These are phyloP conservation scores for Cadophora luteo-olivacea DNA, from an alignment of 2,329 filamentous ascomycete species.

Conservation along the genomic window DNA sequence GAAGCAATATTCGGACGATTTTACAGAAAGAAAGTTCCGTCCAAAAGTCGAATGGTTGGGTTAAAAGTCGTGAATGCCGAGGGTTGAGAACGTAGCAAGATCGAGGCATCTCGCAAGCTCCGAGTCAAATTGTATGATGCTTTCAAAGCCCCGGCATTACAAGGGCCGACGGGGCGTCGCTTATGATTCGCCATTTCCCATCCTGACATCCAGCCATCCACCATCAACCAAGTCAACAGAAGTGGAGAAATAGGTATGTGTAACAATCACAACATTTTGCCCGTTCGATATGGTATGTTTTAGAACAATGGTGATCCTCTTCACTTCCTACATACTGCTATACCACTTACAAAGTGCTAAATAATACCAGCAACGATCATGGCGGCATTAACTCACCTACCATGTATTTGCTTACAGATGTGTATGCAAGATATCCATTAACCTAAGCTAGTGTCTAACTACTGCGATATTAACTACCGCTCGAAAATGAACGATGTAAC, in stretches of 20 bases:
- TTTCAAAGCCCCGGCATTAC: slow-evolving; percentile 26
- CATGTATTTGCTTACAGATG: background rate
- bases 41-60: background rate
- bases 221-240: background rate
- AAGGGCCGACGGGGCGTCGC: slow-evolving; percentile 16
- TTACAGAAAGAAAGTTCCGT: background rate
- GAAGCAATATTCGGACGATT: background rate
- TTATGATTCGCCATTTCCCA: background rate
- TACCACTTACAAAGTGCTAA: background rate
- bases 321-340: background rate
- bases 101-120: slow-evolving; percentile 17
- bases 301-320: background rate
- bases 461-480: background rate
- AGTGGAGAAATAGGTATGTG: background rate
- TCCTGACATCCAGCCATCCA: background rate
- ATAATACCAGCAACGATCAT: background rate
- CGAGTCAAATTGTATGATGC: slow-evolving; percentile 20
- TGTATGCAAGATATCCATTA: background rate
- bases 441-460: slow-evolving; percentile 12
- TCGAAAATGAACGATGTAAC: slow-evolving; percentile 3
- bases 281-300: background rate
- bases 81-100: slow-evolving; percentile 3
- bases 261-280: background rate
- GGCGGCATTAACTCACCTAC: background rate
- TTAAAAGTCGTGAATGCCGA: background rate